Percentiles rank a stretch among this genome's conserved stretches.
phyloP scores from a whole-genome alignment of 768 basidiomycete genomes.

The Suillus tomentosus region DNA sequence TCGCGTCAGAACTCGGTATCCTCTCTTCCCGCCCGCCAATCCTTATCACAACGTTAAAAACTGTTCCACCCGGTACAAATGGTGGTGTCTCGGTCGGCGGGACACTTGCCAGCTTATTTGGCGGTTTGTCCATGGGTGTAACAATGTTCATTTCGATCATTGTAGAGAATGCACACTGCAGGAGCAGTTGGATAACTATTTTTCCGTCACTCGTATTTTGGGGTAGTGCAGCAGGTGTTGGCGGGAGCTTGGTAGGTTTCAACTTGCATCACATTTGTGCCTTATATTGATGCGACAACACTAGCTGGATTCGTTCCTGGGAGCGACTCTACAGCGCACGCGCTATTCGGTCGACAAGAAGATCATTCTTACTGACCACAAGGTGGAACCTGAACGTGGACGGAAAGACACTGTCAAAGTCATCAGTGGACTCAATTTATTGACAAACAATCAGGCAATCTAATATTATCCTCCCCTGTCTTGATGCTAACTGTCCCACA shows the following conservation, averaged over 20 bases:
- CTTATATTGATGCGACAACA: conserved; percentile 9
- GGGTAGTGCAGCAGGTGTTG: conserved; percentile 66
- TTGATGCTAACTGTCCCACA: conserved; percentile 15
- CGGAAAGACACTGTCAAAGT: conserved; percentile 52
- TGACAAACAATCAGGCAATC: conserved; percentile 82
- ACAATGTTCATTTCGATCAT: conserved; percentile 57
- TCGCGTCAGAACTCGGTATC: conserved; percentile 93
- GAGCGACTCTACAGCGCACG: conserved; percentile 84
- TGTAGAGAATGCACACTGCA: conserved; percentile 62
- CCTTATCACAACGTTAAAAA: conserved; percentile 75
- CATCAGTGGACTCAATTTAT: conserved; percentile 62
- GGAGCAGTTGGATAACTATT: conserved; percentile 39
- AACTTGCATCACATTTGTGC: background rate
- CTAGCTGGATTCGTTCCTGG: conserved; percentile 83
- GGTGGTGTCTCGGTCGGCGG: conserved; percentile 82
- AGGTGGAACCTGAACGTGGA: conserved; percentile 25
- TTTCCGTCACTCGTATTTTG: conserved; percentile 50
- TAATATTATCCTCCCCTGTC: conserved; percentile 1
- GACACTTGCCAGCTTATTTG: conserved; percentile 68
- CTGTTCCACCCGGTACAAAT: conserved; percentile 88
- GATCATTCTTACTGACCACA: conserved; percentile 63
- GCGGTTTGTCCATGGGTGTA: conserved; percentile 73
- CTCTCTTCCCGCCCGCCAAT: conserved; percentile 67
- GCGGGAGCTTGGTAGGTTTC: conserved; percentile 73
- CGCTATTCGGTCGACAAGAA: conserved; percentile 65